Conservation (phyloP, 202 grass and related monocot genomes). For the Tripidium arundinaceum region DNA sequence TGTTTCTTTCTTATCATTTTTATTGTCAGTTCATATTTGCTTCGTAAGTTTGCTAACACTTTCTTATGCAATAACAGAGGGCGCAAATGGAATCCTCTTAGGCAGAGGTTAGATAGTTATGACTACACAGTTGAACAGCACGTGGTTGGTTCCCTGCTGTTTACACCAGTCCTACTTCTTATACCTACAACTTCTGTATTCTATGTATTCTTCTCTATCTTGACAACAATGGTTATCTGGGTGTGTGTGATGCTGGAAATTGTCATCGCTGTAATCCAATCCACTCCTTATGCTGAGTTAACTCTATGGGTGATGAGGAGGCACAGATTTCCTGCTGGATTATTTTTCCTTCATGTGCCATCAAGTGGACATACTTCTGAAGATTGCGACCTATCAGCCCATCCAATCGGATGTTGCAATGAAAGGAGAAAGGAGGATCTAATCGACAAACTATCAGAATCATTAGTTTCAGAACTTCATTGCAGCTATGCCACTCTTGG, state of each 20-base stretch:
- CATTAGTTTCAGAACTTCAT: conserved; percentile 57
- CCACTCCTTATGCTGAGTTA: conserved; percentile 66
- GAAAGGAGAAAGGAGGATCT: conserved; percentile 19
- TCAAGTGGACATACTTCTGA: conserved; percentile 26
- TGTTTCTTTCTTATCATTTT: background rate
- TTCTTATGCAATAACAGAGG: conserved; percentile 60
- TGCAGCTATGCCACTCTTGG: conserved; percentile 71
- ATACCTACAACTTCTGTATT: conserved; percentile 88
- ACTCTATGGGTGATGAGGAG: conserved; percentile 56
- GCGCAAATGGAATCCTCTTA: conserved; percentile 84
- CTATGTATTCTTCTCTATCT: conserved; percentile 92
- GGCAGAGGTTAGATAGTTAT: conserved; percentile 89
- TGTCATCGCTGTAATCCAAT: conserved; percentile 60
- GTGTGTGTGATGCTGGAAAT: conserved; percentile 63
- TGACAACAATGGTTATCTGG: conserved; percentile 58
- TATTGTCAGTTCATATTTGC: background rate
- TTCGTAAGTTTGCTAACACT: conserved; percentile 6
- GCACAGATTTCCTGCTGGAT: conserved; percentile 80
- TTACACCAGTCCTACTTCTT: conserved; percentile 86
- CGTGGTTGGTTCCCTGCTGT: conserved; percentile 91
- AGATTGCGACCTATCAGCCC: conserved; percentile 15
- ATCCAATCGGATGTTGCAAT: conserved; percentile 1
- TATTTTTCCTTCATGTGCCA: conserved; percentile 54
- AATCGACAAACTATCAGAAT: conserved; percentile 21
- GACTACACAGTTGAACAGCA: conserved; percentile 95